These are phyloP conservation scores for Vaccinium myrtillus DNA, from an alignment of 148 eudicot species.

Conservation along the genomic window DNA sequence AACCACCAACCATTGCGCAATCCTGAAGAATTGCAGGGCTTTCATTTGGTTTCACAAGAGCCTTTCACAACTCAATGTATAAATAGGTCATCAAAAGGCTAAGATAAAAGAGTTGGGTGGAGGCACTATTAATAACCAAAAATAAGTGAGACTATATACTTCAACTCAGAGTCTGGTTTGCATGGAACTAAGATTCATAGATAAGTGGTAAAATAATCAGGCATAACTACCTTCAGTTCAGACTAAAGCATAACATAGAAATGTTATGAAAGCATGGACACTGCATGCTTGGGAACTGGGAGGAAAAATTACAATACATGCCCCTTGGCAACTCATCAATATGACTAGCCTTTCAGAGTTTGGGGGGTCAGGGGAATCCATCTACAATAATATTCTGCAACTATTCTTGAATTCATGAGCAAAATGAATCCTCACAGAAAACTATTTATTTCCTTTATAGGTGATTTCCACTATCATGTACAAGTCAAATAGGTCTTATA, in stretches of 20 bases:
- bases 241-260: neutral
- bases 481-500: neutral
- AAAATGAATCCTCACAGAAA: neutral
- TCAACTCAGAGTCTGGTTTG: neutral
- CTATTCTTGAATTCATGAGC: neutral
- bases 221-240: neutral
- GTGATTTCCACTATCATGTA: neutral
- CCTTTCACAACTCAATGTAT: neutral
- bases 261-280: neutral
- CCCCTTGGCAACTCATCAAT: neutral
- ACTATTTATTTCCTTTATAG: neutral
- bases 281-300: neutral
- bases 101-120: neutral
- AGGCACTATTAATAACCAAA: neutral
- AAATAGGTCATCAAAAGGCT: neutral
- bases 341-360: neutral
- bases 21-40: neutral
- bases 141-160: neutral
- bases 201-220: neutral
- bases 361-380: neutral
- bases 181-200: neutral
- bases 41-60: neutral
- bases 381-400: neutral
- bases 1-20: neutral
- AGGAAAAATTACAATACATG: neutral